Evolutionary conservation across 2,329 filamentous ascomycete genomes (phyloP), one percentile per base, ranked within the genome.

Genomic region (Pestalotiopsis sp.): DNA sequence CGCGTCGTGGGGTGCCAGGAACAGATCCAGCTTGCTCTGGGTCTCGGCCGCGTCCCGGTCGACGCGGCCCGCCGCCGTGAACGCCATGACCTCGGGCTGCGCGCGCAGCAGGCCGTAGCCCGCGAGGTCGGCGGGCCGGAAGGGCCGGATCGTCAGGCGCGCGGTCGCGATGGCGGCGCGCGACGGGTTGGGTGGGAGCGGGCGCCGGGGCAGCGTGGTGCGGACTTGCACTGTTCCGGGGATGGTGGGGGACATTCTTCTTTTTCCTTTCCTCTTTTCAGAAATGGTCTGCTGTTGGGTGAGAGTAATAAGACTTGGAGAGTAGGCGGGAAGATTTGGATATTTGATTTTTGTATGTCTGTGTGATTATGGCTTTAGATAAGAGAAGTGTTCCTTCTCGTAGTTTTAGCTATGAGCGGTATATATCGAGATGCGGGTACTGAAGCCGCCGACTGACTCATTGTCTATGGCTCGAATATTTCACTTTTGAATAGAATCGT

Each of bases 11-110:
- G 85, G 85, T 1, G 86, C 80, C n/a, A 89, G 75, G 39, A 81
- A 83, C 12, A 71, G 72, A 4, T 76, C 75, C 62, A 89, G 74
- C 64, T 75, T 82, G 27, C 69, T 72, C 69, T 77, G 78, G 11
- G 87, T 86, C 68, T 83, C 81, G 1, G 80, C 82, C 2, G 83
- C 63, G 72, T 84, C 79, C 66, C 74, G 70, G 78, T 90, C 85
- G 9, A 80, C 72, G 9, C 72, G 68, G 68, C 83, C 84, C 71
- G 75, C 71, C 3, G 70, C 67, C 66, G 89, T 90, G 83, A 85
- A 90, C 67, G 78, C 77, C 91, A 93, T 92, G 61, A 90, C 87
- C 72, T 90, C 88, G 4, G 84, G 83, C 75, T 90, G 83, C 14
- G 81, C 82, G 27, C 90, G 87, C 66, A 93, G 80, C 25, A 78